Percentiles rank a stretch among this genome's conserved stretches.
Evolutionary conservation across 2,329 filamentous ascomycete species (phyloP).

Genomic region (Ceratocystis alfenasii): DNA sequence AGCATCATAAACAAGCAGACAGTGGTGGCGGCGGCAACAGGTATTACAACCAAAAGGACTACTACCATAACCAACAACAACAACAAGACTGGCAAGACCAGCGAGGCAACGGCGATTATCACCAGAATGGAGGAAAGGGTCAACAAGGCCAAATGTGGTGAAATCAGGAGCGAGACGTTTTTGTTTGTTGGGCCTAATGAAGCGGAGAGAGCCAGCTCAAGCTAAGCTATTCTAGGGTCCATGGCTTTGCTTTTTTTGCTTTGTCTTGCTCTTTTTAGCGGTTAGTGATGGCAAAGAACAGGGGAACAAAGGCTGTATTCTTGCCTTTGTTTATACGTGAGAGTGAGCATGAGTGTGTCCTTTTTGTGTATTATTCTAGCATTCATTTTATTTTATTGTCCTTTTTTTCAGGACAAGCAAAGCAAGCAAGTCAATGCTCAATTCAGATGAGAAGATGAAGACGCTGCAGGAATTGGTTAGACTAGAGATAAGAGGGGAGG

Average conservation of each 20-base stretch:
- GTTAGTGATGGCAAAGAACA: not conserved
- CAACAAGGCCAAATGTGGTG: slow-evolving; percentile 22
- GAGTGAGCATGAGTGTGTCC: not conserved
- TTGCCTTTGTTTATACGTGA: slow-evolving; percentile 5
- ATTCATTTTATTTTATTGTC: slow-evolving; percentile 3
- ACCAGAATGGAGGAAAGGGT: slow-evolving; percentile 6
- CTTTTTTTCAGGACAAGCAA: too few relatives aligned
- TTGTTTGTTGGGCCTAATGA: not conserved
- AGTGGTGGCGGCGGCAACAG: not conserved
- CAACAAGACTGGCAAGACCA: slow-evolving; percentile 6
- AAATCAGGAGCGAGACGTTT: not conserved
- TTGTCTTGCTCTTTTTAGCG: not conserved
- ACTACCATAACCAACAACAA: slow-evolving; percentile 15
- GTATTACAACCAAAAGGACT: slow-evolving; percentile 17
- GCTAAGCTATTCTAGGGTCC: too few relatives aligned
- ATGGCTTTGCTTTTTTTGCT: too few relatives aligned
- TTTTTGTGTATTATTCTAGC: slow-evolving; percentile 9
- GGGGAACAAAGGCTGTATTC: not conserved
- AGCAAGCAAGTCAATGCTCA: too few relatives aligned
- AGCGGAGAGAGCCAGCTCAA: too few relatives aligned
- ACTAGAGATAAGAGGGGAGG: too few relatives aligned
- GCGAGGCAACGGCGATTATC: slow-evolving; percentile 5
- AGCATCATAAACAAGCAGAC: slow-evolving; percentile 6
- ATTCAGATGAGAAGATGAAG: not conserved
- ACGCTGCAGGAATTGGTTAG: too few relatives aligned